Evolutionary conservation across 2,329 filamentous ascomycete genomes (phyloP), one percentile per base, ranked within the genome.

Genomic region (Bertia moriformis): DNA sequence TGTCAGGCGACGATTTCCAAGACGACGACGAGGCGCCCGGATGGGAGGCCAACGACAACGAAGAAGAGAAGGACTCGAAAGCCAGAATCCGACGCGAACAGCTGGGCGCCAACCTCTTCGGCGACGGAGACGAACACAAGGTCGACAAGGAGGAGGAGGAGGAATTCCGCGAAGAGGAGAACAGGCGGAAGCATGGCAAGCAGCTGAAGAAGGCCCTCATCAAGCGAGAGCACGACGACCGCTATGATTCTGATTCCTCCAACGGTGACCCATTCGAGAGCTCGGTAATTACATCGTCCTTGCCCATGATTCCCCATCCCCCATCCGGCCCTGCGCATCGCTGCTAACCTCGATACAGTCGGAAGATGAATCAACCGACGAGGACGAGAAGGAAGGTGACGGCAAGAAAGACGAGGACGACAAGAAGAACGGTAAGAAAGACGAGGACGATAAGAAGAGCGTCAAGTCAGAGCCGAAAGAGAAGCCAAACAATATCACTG

Each of bases 71-170:
- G 50, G 73, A 82, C 14, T 69, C 80, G 0, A 78, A 81, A 44
- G 77, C 79, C 13, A 67, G 79, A 39, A 78, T 88, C 47, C 84
- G 83, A 46, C 73, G 79, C 41, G 82, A 88, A 50, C 87, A 93
- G 56, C 67, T 93, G n/a, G 77, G 78, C 39, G 89, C 89, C 5
- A 93, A 93, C 50, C 65, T 91, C 2, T 94, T 93, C 48, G 74
- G 74, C 35, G 69, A 75, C 12, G 73, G 67, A 24, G 69, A 80
- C 48, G 82, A 93, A 50, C 63, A 73, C 35, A 74, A 81, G 52
- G 73, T 87, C 3, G 80, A 88, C 49, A 73, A 78, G 46, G 78
- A 91, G 44, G 69, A 85, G 45, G 72, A 83, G 45, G 77, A 84
- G 49, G 61, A 79, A 48, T 62, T 73, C 48, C 73, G 77, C 51